Conservation (phyloP, 1,139 yeast genomes). For the Kodamaea sp. region DNA sequence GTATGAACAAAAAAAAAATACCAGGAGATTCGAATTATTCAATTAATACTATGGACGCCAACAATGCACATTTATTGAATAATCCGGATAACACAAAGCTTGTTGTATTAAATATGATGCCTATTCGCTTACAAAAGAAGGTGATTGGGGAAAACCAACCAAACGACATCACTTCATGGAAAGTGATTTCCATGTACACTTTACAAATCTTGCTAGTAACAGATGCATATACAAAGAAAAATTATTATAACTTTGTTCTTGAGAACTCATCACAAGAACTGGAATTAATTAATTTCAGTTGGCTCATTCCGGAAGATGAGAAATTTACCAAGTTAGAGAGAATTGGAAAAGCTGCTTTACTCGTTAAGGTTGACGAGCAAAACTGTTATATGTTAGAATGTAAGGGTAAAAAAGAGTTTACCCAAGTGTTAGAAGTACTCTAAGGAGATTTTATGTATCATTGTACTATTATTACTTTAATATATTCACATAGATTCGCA, state of each 20-base stretch:
- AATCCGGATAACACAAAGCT: conserved; percentile 17
- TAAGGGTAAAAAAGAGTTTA: conserved; percentile 42
- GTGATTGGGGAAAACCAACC: conserved; percentile 28
- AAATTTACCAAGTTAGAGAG: conserved; percentile 30
- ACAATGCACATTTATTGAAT: conserved; percentile 12
- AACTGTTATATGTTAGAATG: conserved; percentile 45
- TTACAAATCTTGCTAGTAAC: conserved; percentile 28
- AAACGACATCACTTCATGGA: conserved; percentile 42
- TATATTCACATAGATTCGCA: too few species aligned
- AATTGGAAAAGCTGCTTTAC: conserved; percentile 46
- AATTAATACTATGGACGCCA: conserved; percentile 13
- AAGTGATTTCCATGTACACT: conserved; percentile 39
- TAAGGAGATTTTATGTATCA: too few species aligned
- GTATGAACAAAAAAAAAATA: conserved; percentile 2
- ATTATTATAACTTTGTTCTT: conserved; percentile 30
- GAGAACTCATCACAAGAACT: conserved; percentile 16
- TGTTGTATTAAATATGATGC: conserved; percentile 28
- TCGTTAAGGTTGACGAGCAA: conserved; percentile 31
- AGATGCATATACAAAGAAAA: conserved; percentile 24
- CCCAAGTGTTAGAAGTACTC: too few species aligned
- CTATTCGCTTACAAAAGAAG: conserved; percentile 39
- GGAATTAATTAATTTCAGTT: conserved; percentile 22
- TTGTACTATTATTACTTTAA: too few species aligned
- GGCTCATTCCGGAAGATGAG: conserved; percentile 36
- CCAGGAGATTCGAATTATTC: conserved; percentile 10